Evolutionary conservation across 148 eudicot genomes (phyloP).

Genomic region (Persicaria maculosa): DNA sequence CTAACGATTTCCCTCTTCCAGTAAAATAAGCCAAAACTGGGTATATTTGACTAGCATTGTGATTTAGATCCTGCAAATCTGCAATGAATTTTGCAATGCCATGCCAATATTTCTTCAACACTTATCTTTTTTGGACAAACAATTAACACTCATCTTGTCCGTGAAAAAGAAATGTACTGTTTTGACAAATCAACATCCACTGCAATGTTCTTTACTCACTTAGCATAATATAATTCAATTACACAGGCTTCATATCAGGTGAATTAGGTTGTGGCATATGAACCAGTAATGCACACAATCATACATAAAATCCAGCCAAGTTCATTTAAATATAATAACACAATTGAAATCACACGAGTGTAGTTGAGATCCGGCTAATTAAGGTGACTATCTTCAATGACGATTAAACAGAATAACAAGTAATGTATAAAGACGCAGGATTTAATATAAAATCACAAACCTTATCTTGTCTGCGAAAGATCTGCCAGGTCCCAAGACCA

Average conservation of each 20-base stretch:
- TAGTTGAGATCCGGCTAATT: background rate
- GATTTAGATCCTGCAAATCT: background rate
- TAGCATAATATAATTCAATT: background rate
- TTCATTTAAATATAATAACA: background rate
- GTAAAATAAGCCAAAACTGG: no score
- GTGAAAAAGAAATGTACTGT: background rate
- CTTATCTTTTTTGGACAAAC: background rate
- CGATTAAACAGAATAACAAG: background rate
- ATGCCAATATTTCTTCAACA: background rate
- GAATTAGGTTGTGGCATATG: background rate
- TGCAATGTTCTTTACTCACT: background rate
- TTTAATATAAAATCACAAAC: constrained; percentile 20
- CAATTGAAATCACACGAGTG: background rate
- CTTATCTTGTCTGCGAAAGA: constrained; percentile 88
- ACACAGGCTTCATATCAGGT: background rate
- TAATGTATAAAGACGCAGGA: background rate
- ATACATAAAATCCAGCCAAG: background rate
- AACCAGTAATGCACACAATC: background rate
- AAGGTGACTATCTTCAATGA: background rate
- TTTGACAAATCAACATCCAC: background rate
- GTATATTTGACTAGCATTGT: no score
- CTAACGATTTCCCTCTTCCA: no score
- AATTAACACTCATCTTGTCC: background rate
- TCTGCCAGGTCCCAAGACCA: constrained; percentile 97
- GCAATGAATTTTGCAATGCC: background rate